Evolutionary conservation across 208 protist genomes (phyloP), one percentile per base, ranked within the genome.

Genomic region (Leishmania braziliensis): DNA sequence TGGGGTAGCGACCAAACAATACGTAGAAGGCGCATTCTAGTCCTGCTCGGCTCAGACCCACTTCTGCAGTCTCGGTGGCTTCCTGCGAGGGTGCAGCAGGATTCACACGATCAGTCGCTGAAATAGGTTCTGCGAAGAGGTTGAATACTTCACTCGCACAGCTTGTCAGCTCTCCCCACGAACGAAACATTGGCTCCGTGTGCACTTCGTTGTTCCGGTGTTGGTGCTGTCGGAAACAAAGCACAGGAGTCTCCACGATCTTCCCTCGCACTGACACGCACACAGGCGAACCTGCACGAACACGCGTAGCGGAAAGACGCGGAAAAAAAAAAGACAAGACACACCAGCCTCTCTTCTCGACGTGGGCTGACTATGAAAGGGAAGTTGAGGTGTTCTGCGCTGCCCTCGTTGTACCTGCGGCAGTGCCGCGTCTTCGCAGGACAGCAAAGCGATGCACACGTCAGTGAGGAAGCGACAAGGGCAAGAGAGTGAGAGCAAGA

Each of bases 71-170:
- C 46, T 33, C 29, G 29, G 29, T 36, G 33, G 26, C 29, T 39
- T 74, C 26, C 43, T 69, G 70, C 29, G 69, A 73, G 23, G 69
- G 46, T 33, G 69, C 39, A 5, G 69, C 10, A 12, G 43, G 3
- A 36, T 36, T 53, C 23, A 29, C 48, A 12, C 23, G 16, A 16
- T 9, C 20, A 3, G 69, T 23, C 9, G 23, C 69, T 20, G 46
- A 51, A 26, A 53, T 20, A 73, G 46, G 56, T 39, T 82, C 80
- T 29, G 84, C 84, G n/a, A 87, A 87, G 2, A 87, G 82, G 6
- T 82, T 53, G 77, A 92, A 94, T 9, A 91, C 89, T 23, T 88
- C 78, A n/a, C 26, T 79, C 5, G 89, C 91, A 60, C 83, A 92
- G 14, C 50, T 85, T 6, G 66, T 77, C 43, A 94, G 75, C 78